These are phyloP conservation scores for Jackrogersella minutella DNA, from an alignment of 495 filamentous ascomycete genomes.

Conservation along the genomic window DNA sequence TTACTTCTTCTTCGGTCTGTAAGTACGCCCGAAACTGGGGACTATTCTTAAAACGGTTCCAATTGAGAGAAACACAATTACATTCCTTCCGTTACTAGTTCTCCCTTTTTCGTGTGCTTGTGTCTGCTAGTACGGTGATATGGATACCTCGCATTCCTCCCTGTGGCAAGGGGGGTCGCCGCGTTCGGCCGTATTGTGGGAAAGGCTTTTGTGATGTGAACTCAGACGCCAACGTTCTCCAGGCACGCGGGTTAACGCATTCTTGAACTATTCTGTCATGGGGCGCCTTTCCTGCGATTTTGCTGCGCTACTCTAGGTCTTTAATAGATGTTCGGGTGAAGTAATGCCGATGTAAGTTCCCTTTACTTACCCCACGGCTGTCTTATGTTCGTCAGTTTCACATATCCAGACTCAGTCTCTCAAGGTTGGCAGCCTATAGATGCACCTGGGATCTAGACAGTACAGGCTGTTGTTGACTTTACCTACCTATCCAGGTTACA, in stretches of 20 bases:
- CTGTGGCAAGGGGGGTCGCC: not conserved
- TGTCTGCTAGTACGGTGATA: not conserved
- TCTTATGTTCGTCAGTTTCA: not conserved
- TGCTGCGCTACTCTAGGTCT: not conserved
- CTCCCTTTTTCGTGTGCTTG: not conserved
- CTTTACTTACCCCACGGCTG: not conserved
- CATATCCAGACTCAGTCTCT: not conserved
- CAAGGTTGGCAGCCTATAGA: not conserved
- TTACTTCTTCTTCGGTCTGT: constrained; percentile 4
- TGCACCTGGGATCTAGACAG: not conserved
- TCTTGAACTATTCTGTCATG: not conserved
- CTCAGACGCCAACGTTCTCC: not conserved
- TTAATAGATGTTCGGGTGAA: not conserved
- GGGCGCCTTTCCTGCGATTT: not conserved
- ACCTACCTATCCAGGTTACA: not conserved
- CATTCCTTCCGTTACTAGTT: not conserved
- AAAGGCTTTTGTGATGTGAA: not conserved
- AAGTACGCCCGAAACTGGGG: not conserved
- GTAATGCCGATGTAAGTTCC: not conserved
- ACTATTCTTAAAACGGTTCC: not conserved
- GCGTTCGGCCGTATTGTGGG: not conserved
- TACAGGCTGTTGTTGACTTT: not conserved
- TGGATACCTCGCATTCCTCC: not conserved
- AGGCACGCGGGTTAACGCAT: not conserved
- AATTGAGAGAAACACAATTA: not conserved